These are phyloP conservation scores for Zychaea mexicana DNA, from an alignment of 371 early-diverging fungal species.

Conservation along the genomic window DNA sequence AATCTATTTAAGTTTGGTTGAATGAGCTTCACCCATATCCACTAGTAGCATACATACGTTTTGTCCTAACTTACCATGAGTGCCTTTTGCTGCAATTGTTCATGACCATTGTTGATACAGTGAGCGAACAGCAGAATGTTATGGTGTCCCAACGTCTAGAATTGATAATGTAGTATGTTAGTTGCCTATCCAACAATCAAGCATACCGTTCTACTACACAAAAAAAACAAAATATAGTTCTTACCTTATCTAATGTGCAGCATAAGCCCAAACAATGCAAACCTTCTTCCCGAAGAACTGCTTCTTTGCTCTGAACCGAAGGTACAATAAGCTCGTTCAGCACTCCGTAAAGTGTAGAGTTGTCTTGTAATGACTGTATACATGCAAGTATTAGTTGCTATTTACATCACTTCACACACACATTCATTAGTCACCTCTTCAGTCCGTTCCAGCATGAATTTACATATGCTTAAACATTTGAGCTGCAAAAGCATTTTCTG, in stretches of 20 bases:
- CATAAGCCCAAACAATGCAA: slow-evolving; percentile 81
- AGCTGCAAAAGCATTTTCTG: slow-evolving; percentile 58
- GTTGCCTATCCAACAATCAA: too few species aligned
- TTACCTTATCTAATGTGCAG: slow-evolving; percentile 67
- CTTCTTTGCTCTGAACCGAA: slow-evolving; percentile 72
- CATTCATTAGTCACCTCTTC: slow-evolving; percentile 46
- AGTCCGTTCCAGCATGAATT: slow-evolving; percentile 72
- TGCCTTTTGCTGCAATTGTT: slow-evolving; percentile 48
- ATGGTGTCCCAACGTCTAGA: slow-evolving; percentile 46
- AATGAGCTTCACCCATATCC: background rate
- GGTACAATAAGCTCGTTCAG: slow-evolving; percentile 82
- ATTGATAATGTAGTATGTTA: background rate
- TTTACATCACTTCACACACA: background rate
- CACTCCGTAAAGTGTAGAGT: slow-evolving; percentile 77
- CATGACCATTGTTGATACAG: slow-evolving; percentile 42
- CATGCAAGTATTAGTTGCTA: background rate
- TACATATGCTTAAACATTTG: slow-evolving; percentile 78
- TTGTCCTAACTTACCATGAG: slow-evolving; percentile 35
- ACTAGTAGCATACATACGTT: background rate
- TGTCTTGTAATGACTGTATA: slow-evolving; percentile 60
- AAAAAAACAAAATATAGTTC: background rate
- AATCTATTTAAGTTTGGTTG: slow-evolving; percentile 44
- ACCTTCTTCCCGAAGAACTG: slow-evolving; percentile 72
- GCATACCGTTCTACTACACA: too few species aligned
- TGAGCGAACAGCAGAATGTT: slow-evolving; percentile 50